Percentiles rank a stretch among this genome's conserved stretches.
Evolutionary conservation across 2,329 filamentous ascomycete species (phyloP).

Genomic region (Incumbomyces delicatus): DNA sequence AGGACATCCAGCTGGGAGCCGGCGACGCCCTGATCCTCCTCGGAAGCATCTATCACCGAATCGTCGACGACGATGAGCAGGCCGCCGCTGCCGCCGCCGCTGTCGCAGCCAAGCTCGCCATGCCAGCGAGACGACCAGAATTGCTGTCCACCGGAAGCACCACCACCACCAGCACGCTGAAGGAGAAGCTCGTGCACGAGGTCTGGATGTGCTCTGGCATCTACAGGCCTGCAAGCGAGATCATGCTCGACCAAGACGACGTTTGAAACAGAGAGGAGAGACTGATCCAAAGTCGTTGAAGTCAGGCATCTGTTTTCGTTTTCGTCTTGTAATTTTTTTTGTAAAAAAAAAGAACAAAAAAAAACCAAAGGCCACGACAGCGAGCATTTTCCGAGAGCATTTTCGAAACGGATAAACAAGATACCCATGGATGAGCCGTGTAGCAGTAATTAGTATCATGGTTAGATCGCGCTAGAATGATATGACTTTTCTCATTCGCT

Average conservation of each 20-base stretch:
- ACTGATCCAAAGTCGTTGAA: neutral
- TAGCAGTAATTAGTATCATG: too few species aligned
- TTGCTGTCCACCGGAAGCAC: neutral
- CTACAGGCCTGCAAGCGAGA: neutral
- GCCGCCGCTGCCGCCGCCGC: too few species aligned
- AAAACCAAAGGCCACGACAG: too few species aligned
- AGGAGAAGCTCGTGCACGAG: neutral
- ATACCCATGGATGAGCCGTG: too few species aligned
- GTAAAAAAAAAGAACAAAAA: too few species aligned
- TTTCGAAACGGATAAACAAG: too few species aligned
- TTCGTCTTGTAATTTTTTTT: too few species aligned
- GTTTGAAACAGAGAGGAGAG: neutral
- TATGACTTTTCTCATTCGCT: too few species aligned
- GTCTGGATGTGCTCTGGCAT: constrained; percentile 4
- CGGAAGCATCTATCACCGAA: constrained; percentile 31
- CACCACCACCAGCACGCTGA: neutral
- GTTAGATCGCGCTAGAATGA: too few species aligned
- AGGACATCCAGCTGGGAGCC: constrained; percentile 26
- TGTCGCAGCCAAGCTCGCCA: constrained; percentile 1
- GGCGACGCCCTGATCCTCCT: constrained; percentile 33
- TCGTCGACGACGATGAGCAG: constrained; percentile 25
- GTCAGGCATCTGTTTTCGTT: neutral
- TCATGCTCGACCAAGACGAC: neutral
- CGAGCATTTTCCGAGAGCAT: too few species aligned
- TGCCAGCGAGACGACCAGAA: neutral